phyloP scores from a whole-genome alignment of 768 basidiomycete species.

The Serendipita sp. region DNA sequence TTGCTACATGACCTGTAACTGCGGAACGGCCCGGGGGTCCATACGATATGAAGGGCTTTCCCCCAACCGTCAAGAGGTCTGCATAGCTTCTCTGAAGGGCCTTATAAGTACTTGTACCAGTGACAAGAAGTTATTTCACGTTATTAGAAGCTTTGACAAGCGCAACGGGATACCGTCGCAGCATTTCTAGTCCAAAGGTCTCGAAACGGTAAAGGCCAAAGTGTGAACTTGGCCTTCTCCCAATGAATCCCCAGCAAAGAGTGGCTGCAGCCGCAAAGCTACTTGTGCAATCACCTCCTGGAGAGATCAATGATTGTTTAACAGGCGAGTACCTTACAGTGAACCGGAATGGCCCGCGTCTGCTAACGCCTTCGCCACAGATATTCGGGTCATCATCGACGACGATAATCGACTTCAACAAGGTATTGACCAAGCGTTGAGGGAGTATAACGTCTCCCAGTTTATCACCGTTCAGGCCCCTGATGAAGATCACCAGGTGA shows the following conservation, averaged over 20 bases:
- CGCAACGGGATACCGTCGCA: neutral
- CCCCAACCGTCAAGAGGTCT: slow-evolving; percentile 8
- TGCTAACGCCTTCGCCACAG: slow-evolving; percentile 25
- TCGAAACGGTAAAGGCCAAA: neutral
- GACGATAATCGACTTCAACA: slow-evolving; percentile 72
- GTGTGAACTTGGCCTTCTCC: neutral
- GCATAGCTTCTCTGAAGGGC: slow-evolving; percentile 6
- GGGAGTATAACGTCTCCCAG: slow-evolving; percentile 76
- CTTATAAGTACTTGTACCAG: neutral
- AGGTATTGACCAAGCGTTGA: slow-evolving; percentile 59
- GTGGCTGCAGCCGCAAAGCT: slow-evolving; percentile 61
- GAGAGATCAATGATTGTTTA: slow-evolving; percentile 92
- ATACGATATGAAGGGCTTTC: slow-evolving; percentile 51
- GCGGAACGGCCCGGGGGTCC: slow-evolving; percentile 77
- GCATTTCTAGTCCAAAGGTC: neutral
- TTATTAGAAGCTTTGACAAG: neutral
- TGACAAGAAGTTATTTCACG: neutral
- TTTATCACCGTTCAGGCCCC: slow-evolving; percentile 79
- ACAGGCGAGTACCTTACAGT: slow-evolving; percentile 36
- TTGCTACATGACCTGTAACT: slow-evolving; percentile 78
- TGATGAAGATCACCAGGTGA: slow-evolving; percentile 55
- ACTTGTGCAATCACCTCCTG: slow-evolving; percentile 80
- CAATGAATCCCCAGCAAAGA: slow-evolving; percentile 46
- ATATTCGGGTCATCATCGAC: slow-evolving; percentile 76
- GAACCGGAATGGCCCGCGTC: slow-evolving; percentile 7